Evolutionary conservation across 805 yeast species (phyloP), one percentile per base, ranked within the genome.

Genomic region (Candida tallmaniae): DNA sequence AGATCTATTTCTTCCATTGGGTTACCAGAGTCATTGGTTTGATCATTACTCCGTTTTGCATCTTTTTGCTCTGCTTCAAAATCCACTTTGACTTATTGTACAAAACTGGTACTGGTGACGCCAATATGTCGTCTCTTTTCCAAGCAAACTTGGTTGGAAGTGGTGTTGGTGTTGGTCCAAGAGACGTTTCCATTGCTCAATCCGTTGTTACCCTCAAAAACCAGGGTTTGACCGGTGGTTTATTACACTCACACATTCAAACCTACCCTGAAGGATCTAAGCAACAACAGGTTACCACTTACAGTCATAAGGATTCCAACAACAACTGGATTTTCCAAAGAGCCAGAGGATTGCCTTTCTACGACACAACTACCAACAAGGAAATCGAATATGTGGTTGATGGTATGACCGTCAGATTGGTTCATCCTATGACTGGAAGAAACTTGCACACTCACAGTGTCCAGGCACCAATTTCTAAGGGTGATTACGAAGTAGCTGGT

Each of bases 71-170:
- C 31, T 73, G 76, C 34, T 84, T 84, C 70, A 83, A 81, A 51
- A 62, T 83, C 35, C 95, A 84, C 58, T 84, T 84, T 48, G 86
- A 76, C 39, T 63, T 84, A 36, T 68, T 84, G 43, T 76, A 75
- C 47, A 81, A 78, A 42, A 70, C 86, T 14, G 95, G 95, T 48
- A 69, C 87, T n/a, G 94, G 94, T 45, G 84, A 79, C 54, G 80
- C 83, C 23, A 74, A 73, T 46, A 83, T 83, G 84, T 79, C 87
- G 8, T 80, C 90, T 0, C 63, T 84, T 45, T 83, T 83, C 69
- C 94, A 84, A 62, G 90, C 93, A 29, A 78, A 79, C 53, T 71
- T 84, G 55, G 59, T 61, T 11, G 86, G 84, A 30, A 73, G 85
- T 9, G 76, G 72, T 35, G 78, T 83, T 28, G 54, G 57, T 21